phyloP scores from a whole-genome alignment of 306 rosid genomes.

The Alnus glutinosa region DNA sequence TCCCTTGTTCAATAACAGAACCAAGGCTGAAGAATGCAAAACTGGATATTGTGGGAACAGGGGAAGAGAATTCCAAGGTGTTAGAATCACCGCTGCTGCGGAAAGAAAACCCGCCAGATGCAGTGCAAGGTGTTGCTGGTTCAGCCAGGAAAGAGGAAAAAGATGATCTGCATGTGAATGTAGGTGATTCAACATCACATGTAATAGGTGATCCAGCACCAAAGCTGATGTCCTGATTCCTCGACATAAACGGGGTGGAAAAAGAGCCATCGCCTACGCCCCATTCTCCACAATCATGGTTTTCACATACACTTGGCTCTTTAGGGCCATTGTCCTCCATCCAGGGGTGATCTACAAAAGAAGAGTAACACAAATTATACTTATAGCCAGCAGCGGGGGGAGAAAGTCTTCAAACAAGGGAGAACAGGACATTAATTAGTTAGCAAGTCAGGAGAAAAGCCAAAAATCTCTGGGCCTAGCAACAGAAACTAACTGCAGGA shows the following conservation, averaged over 20 bases:
- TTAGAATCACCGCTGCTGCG: conserved; percentile 39
- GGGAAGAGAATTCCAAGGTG: conserved; percentile 48
- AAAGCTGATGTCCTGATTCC: conserved; percentile 79
- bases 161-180: conserved; percentile 77
- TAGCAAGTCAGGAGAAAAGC: background rate
- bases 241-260: conserved; percentile 65
- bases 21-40: conserved; percentile 71
- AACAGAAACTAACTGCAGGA: background rate
- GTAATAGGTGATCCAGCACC: conserved; percentile 53
- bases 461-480: background rate
- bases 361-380: conserved; percentile 5
- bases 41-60: conserved; percentile 70
- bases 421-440: background rate
- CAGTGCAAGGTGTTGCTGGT: conserved; percentile 56
- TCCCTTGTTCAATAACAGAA: conserved; percentile 49
- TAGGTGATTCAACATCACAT: conserved; percentile 61
- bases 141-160: conserved; percentile 63
- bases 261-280: conserved; percentile 52
- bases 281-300: conserved; percentile 36
- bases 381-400: background rate
- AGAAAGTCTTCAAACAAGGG: background rate
- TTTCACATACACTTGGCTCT: conserved; percentile 39
- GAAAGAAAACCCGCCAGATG: conserved; percentile 67
- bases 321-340: conserved; percentile 46
- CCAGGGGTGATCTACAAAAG: conserved; percentile 72